Base-by-base conservation (phyloP, 768 basidiomycete species). In the Rhodotorula sphaerocarpa region DNA sequence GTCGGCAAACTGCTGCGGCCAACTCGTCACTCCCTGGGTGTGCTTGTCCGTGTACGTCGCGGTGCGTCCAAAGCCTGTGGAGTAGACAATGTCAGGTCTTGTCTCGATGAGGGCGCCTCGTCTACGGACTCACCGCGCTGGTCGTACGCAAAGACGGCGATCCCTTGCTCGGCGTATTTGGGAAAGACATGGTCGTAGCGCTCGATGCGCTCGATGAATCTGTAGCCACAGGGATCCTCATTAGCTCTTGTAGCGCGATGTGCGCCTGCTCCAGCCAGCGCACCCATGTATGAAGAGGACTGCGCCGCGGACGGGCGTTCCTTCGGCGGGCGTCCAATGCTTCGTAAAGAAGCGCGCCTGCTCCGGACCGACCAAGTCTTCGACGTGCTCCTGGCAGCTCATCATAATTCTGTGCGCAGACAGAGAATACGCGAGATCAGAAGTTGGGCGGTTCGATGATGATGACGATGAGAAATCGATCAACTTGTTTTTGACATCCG, bases 121-220 rank as follows among this genome's bases (percentile, higher is more conserved):
- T 18, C n/a, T 1, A 11, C 10, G 15, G 41, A 31, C 56, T 27
- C 7, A 66, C 69, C 72, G 30, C 72, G 55, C 51, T 70, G 70
- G 47, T 72, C 71, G 54, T 43, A 72, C 5, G 70, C 71, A 34
- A 70, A 69, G 18, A 69, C 66, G 34, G 63, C 58, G 34, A 70
- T 61, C 0, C 70, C 71, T 25, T 53, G 5, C 28, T 65, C 58
- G 20, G 63, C 63, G 27, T 69, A 67, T 46, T 33, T n/a, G 3
- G 59, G 55, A 51, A 70, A 72, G 48, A 62, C 61, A 46, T 69
- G 65, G 43, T 70, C 63, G 63, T 72, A 72, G 11, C 71, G 57
- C 50, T 57, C 45, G 43, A 70, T 56, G 54, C 63, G 65, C 54
- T 70, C 69, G 28, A 67, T 50, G 55, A 70, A 70, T 18, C 69